These are phyloP conservation scores for Kewa caespitosa DNA, from an alignment of 179 eudicot species.

Conservation along the genomic window DNA sequence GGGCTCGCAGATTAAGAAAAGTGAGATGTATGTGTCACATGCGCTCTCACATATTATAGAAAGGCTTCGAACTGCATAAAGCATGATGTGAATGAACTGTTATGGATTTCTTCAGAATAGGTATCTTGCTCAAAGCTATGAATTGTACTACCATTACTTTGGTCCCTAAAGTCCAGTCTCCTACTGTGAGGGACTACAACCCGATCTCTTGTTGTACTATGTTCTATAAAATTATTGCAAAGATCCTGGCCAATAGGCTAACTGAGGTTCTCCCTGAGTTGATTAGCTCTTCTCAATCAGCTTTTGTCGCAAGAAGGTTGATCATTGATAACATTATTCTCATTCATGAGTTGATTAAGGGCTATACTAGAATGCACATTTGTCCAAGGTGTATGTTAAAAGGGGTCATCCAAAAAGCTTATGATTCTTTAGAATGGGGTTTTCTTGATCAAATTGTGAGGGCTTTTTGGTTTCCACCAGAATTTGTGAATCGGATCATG, in stretches of 20 bases:
- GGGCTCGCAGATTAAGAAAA: too few species aligned
- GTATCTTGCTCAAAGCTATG: neutral
- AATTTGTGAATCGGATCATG: neutral
- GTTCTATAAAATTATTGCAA: too few species aligned
- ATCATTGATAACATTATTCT: neutral
- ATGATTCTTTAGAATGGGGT: neutral
- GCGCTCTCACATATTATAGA: too few species aligned
- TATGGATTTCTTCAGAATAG: neutral
- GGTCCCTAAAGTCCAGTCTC: neutral
- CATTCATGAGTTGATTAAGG: neutral
- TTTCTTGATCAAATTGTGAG: neutral
- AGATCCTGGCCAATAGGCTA: neutral
- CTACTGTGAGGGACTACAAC: neutral
- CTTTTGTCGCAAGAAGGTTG: neutral
- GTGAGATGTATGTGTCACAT: too few species aligned
- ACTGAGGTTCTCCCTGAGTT: neutral
- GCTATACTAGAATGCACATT: neutral
- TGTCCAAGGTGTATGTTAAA: neutral
- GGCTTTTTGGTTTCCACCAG: neutral
- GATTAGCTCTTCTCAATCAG: neutral
- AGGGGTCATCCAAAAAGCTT: neutral
- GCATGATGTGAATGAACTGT: too few species aligned
- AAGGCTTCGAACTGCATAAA: too few species aligned
- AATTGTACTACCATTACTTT: neutral
- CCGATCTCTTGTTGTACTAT: neutral